phyloP scores from a whole-genome alignment of 2,329 filamentous ascomycete genomes.

The Microcyclospora tardicrescens region DNA sequence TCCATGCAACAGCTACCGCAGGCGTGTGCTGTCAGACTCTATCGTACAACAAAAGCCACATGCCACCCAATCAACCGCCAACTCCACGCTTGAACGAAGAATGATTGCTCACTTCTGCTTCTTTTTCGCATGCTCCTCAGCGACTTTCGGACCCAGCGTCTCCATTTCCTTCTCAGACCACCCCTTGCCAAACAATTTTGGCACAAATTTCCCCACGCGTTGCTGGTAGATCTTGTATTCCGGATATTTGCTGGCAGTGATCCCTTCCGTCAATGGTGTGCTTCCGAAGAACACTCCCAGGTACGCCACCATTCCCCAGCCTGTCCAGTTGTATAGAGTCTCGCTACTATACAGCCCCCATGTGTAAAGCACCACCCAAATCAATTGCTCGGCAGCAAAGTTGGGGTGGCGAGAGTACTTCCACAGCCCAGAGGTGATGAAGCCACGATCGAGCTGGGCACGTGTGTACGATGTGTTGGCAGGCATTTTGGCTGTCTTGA shows the following conservation, averaged over 20 bases:
- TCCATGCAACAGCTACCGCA: no score
- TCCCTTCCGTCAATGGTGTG: conserved; percentile 72
- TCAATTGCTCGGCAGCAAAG: conserved; percentile 78
- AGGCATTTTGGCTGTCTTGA: conserved; percentile 57
- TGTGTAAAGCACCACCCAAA: conserved; percentile 80
- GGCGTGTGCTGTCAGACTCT: no score
- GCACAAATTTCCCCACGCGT: conserved; percentile 72
- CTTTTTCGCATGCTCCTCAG: conserved; percentile 9
- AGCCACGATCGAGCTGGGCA: conserved; percentile 78
- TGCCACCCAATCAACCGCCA: no score
- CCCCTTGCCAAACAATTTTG: conserved; percentile 31
- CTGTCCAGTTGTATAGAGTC: conserved; percentile 65
- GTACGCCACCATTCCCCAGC: conserved; percentile 54
- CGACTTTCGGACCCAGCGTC: conserved; percentile 6
- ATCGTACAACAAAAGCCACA: no score
- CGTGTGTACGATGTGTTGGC: conserved; percentile 34
- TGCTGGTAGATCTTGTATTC: conserved; percentile 79
- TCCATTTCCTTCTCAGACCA: conserved; percentile 20
- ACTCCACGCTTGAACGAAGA: no score
- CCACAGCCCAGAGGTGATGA: conserved; percentile 74
- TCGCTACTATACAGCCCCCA: conserved; percentile 71
- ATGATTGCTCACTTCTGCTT: neutral
- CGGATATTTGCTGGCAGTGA: conserved; percentile 71
- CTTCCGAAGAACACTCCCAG: conserved; percentile 78
- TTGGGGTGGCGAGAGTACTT: conserved; percentile 86